These are phyloP conservation scores for Plasmodium vivax DNA, from an alignment of 169 alveolate species.

Conservation along the genomic window DNA sequence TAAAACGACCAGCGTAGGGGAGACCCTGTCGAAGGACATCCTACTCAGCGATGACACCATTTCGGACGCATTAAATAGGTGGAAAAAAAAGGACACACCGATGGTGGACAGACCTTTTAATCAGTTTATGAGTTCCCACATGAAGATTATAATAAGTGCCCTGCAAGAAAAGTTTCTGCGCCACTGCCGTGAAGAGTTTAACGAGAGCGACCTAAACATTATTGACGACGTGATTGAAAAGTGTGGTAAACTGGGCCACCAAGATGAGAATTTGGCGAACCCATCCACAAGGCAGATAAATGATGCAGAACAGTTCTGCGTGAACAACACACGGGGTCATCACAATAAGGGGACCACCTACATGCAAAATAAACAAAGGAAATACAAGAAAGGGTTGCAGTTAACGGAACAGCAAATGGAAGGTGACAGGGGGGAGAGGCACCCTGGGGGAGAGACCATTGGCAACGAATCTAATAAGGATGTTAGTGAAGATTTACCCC, in stretches of 20 bases:
- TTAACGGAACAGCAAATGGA: background rate
- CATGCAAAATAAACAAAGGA: slow-evolving; percentile 16
- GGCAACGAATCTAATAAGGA: background rate
- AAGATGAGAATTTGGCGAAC: background rate
- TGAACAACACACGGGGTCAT: background rate
- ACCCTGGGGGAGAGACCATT: background rate
- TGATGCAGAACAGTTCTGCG: background rate
- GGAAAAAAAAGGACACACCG: slow-evolving; percentile 33
- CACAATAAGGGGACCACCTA: slow-evolving; percentile 1
- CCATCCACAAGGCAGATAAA: background rate
- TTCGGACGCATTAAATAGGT: slow-evolving; percentile 66
- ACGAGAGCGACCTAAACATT: slow-evolving; percentile 25
- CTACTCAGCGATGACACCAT: slow-evolving; percentile 68
- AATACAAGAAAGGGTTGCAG: background rate
- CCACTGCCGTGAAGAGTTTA: slow-evolving; percentile 24
- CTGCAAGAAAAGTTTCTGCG: slow-evolving; percentile 21
- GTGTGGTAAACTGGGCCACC: background rate
- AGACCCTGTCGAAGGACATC: slow-evolving; percentile 9
- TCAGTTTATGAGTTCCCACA: slow-evolving; percentile 9
- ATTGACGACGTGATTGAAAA: slow-evolving; percentile 48
- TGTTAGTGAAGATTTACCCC: background rate
- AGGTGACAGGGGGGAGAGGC: background rate
- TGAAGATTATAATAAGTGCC: slow-evolving; percentile 9
- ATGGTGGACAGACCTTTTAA: slow-evolving; percentile 23
- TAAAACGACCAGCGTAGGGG: background rate